A percentile compares a stretch with the other conserved stretches of the same genome.
Conservation (phyloP, 2,329 filamentous ascomycete genomes). For the Pseudomassariella vexata region DNA sequence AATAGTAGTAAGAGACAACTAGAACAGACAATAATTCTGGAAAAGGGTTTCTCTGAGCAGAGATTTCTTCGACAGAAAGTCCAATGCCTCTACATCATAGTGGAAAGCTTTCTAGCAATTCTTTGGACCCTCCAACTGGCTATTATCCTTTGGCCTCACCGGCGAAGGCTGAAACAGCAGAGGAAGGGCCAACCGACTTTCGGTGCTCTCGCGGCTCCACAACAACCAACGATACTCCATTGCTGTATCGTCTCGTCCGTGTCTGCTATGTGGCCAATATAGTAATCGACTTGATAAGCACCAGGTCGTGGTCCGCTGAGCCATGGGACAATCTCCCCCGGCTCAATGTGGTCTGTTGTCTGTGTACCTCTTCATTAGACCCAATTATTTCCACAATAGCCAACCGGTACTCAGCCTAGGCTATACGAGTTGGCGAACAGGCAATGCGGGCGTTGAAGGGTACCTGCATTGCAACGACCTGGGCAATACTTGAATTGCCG, state of each 20-base stretch:
- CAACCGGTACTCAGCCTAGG: conserved; percentile 14
- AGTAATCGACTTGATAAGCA: conserved; percentile 16
- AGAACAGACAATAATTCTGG: too few relatives aligned
- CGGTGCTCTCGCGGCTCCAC: conserved; percentile 8
- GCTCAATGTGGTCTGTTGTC: conserved; percentile 1
- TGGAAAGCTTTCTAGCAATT: too few relatives aligned
- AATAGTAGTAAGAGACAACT: too few relatives aligned
- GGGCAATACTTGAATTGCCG: conserved; percentile 8
- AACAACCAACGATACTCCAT: too few relatives aligned
- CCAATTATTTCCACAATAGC: conserved; percentile 14
- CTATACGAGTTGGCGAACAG: conserved; percentile 3
- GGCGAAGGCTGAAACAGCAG: conserved; percentile 13
- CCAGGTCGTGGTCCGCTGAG: conserved; percentile 12
- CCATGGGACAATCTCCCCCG: conserved; percentile 12
- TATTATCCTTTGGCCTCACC: conserved; percentile 16
- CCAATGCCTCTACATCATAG: too few relatives aligned
- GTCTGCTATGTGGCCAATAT: conserved; percentile 9
- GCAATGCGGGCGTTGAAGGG: conserved; percentile 11
- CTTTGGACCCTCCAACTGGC: too few relatives aligned
- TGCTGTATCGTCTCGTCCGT: conserved; percentile 10
- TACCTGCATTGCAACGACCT: too few relatives aligned
- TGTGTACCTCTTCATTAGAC: conserved; percentile 10
- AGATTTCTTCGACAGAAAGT: too few relatives aligned
- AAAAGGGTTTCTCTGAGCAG: too few relatives aligned
- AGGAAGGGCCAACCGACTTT: conserved; percentile 3